Evolutionary conservation across 331 rosid genomes (phyloP).

Genomic region (Rosa hybrid): DNA sequence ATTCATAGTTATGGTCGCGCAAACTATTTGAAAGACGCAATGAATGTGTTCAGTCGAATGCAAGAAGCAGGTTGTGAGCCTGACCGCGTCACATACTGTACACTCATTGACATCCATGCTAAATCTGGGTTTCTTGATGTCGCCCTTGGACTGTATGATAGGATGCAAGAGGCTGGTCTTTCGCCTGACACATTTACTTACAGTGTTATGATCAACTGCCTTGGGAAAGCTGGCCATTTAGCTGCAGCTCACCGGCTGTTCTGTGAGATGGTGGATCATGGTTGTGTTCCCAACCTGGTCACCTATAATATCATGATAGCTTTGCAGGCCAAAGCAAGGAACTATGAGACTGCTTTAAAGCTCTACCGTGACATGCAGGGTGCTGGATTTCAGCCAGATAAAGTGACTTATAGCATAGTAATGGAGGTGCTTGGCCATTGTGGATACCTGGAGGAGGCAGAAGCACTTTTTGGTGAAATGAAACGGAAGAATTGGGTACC

Average conservation of each 20-base stretch:
- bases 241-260: conserved; percentile 78
- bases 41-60: conserved; percentile 76
- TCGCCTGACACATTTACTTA: conserved; percentile 92
- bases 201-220: conserved; percentile 93
- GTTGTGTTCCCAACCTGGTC: conserved; percentile 89
- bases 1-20: conserved; percentile 95
- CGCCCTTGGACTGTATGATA: conserved; percentile 80
- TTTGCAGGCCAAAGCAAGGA: conserved; percentile 94
- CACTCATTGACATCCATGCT: conserved; percentile 95
- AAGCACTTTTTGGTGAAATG: conserved; percentile 78
- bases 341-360: conserved; percentile 71
- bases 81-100: conserved; percentile 94
- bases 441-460: conserved; percentile 88
- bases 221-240: conserved; percentile 91
- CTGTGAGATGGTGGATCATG: conserved; percentile 77
- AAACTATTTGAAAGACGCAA: conserved; percentile 82
- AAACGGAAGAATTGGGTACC: conserved; percentile 77
- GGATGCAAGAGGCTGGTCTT: conserved; percentile 88
- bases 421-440: conserved; percentile 99
- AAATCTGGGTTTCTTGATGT: conserved; percentile 87
- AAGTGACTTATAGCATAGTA: conserved; percentile 88
- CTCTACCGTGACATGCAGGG: conserved; percentile 82
- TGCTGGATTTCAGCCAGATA: conserved; percentile 88
- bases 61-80: conserved; percentile 75
- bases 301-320: conserved; percentile 95